Evolutionary conservation across 768 basidiomycete genomes (phyloP), one percentile per base, ranked within the genome.

Genomic region (Amanita thiersii): DNA sequence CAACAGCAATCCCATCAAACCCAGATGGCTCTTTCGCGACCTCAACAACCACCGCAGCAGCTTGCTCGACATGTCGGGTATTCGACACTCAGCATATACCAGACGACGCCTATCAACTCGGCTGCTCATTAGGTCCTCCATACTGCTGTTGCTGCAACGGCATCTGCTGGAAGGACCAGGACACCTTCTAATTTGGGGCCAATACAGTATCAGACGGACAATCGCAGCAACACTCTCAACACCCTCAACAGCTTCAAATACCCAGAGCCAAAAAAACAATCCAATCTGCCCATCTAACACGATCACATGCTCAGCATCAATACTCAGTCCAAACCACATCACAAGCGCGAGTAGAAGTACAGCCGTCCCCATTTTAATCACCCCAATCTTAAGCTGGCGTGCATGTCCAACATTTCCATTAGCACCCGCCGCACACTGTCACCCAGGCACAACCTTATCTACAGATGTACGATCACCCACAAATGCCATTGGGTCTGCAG

Each of bases 371-470:
- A 39, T 20, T n/a, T 19, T 18, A 7, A 11, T 15, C 20, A 9
- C 35, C 33, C 17, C 37, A 18, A 26, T 24, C 23, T 8, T n/a
- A n/a, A n/a, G n/a, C n/a, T n/a, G n/a, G n/a, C n/a, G n/a, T n/a
- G n/a, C n/a, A 12, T 17, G 11, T 38, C 39, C 19, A 51, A 37
- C 48, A 43, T 19, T 37, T 44, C 19, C 49, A 52, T 15, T 43
- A 20, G 14, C 49, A 44, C 7, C 50, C 43, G 31, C 56, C 38
- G 14, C 48, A 50, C 17, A 41, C 36, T 15, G 46, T 39, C 21
- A 36, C 42, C 7, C 52, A 43, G 3, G 37, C 39, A 7, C 56
- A 55, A 30, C 30, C 37, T 5, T 48, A 52, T 15, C 50, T 38
- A 15, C 32, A 31, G 35, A 45, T 47, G 47, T 39, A 33, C 44